Evolutionary conservation across 495 filamentous ascomycete species (phyloP).

Genomic region (Podospora conica): DNA sequence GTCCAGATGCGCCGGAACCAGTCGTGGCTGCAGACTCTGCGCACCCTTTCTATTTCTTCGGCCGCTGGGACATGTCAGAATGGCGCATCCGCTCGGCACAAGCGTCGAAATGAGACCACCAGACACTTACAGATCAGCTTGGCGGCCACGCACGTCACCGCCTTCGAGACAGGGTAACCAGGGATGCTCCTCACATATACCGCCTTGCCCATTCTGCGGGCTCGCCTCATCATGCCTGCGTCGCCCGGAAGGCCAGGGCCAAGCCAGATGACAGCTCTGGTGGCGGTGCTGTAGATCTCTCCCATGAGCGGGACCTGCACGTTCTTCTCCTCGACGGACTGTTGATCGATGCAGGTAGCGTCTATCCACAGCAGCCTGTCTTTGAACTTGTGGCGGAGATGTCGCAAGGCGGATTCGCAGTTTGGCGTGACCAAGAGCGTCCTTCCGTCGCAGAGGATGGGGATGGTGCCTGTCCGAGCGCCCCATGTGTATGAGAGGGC

Average conservation of each 20-base stretch:
- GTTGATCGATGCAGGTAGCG: slow-evolving; percentile 24
- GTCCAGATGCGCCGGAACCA: slow-evolving; percentile 1
- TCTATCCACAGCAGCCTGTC: slow-evolving; percentile 17
- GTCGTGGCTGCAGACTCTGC: neutral
- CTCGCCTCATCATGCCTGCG: neutral
- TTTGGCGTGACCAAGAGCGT: neutral
- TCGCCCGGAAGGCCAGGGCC: slow-evolving; percentile 1
- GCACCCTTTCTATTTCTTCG: neutral
- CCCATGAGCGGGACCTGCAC: slow-evolving; percentile 21
- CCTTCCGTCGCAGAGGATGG: neutral
- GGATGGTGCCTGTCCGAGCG: neutral
- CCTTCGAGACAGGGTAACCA: neutral
- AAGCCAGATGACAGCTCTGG: slow-evolving; percentile 13
- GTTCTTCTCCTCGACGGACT: slow-evolving; percentile 14
- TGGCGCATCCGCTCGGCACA: neutral
- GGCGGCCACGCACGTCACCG: neutral
- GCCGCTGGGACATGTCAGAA: neutral
- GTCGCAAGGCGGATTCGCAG: neutral
- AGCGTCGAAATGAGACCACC: too few relatives aligned
- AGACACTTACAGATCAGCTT: neutral
- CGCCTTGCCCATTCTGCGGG: neutral
- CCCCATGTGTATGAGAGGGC: slow-evolving; percentile 5
- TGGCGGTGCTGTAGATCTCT: slow-evolving; percentile 10
- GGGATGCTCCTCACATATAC: neutral
- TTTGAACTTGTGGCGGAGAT: neutral